Conservation (phyloP, 768 basidiomycete species). For the Lentinula aciculospora region DNA sequence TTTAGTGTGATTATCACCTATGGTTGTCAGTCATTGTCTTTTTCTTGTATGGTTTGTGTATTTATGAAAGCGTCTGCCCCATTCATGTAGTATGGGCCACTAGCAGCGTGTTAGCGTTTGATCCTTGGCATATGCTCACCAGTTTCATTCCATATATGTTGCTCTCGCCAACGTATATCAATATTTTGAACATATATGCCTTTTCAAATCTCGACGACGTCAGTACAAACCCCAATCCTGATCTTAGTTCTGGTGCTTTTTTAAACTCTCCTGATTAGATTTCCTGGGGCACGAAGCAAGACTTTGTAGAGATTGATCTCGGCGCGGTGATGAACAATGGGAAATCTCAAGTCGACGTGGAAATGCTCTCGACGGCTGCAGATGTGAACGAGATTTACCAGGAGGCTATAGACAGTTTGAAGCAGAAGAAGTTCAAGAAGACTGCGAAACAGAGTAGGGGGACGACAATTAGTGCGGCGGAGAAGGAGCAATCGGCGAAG, state of each 20-base stretch:
- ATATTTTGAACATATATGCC: constrained; percentile 76
- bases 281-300: constrained; percentile 97
- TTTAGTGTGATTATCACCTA: constrained; percentile 85
- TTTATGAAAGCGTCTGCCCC: too few relatives aligned
- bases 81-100: constrained; percentile 56
- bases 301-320: constrained; percentile 70
- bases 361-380: constrained; percentile 75
- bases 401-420: constrained; percentile 74
- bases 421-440: constrained; percentile 34
- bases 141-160: constrained; percentile 87
- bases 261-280: constrained; percentile 40
- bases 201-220: constrained; percentile 86
- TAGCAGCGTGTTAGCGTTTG: constrained; percentile 77
- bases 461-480: constrained; percentile 41
- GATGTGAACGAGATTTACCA: constrained; percentile 83
- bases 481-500: constrained; percentile 69
- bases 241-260: not conserved
- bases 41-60: not conserved
- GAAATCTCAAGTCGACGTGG: constrained; percentile 80
- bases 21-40: constrained; percentile 47
- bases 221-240: constrained; percentile 14
- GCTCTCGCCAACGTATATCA: constrained; percentile 77
- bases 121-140: constrained; percentile 96
- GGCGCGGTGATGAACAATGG: constrained; percentile 80
- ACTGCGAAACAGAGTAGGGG: constrained; percentile 11